A percentile compares a stretch with the other conserved stretches of the same genome.
These are phyloP conservation scores for Amaranthus hypochondriacus DNA, from an alignment of 148 eudicot species.

Conservation along the genomic window DNA sequence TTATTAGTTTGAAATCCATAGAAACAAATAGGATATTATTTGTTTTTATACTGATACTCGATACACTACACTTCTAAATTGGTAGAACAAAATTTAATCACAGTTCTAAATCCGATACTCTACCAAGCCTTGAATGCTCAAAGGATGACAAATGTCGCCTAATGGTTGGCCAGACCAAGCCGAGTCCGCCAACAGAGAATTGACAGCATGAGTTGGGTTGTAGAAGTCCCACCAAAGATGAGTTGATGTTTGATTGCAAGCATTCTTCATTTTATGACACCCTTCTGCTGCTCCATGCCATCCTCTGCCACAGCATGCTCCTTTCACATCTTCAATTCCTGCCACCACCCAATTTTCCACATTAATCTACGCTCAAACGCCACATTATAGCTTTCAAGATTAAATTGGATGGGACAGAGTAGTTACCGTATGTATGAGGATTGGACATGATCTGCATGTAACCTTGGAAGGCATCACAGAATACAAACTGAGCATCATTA, in stretches of 20 bases:
- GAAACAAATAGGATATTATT: no score
- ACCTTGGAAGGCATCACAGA: conserved; percentile 56
- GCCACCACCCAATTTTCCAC: background rate
- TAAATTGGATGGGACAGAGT: background rate
- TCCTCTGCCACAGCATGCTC: conserved; percentile 59
- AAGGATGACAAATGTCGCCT: conserved; percentile 42
- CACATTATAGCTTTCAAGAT: no score
- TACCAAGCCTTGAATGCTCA: conserved; percentile 33
- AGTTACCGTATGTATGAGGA: conserved; percentile 40
- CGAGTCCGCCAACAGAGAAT: conserved; percentile 52
- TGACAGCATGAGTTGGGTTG: conserved; percentile 49
- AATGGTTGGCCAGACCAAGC: conserved; percentile 50
- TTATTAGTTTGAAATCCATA: no score
- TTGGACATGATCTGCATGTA: conserved; percentile 43
- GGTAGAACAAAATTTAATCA: no score
- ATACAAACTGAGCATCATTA: conserved; percentile 41
- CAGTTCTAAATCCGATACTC: no score
- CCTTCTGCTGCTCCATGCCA: conserved; percentile 41
- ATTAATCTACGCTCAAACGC: no score
- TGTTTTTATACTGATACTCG: no score
- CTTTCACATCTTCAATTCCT: conserved; percentile 34
- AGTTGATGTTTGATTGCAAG: conserved; percentile 32
- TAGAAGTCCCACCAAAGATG: conserved; percentile 64
- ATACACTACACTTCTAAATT: no score
- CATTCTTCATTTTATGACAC: conserved; percentile 40